phyloP scores from a whole-genome alignment of 768 basidiomycete species.

The Cantharellus anzutake region DNA sequence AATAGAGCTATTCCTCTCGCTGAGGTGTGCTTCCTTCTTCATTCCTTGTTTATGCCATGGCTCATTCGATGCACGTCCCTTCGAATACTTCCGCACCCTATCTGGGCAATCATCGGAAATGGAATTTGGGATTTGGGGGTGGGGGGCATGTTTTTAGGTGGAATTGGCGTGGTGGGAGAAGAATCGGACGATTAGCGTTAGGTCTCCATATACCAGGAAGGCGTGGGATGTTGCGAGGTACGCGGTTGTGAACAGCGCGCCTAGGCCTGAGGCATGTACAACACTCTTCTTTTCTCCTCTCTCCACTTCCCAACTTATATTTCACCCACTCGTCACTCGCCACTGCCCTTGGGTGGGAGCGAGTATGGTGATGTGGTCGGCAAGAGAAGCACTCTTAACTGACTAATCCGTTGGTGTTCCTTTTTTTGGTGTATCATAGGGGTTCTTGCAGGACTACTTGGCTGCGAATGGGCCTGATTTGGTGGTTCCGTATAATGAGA shows the following conservation, averaged over 20 bases:
- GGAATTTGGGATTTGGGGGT: neutral
- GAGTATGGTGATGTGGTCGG: no score
- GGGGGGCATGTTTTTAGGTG: conserved; percentile 22
- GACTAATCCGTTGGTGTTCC: no score
- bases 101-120: neutral
- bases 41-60: no score
- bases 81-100: neutral
- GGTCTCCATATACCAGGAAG: conserved; percentile 47
- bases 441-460: conserved; percentile 42
- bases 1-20: conserved; percentile 65
- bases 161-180: conserved; percentile 71
- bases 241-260: conserved; percentile 64
- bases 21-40: conserved; percentile 26
- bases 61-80: conserved; percentile 7
- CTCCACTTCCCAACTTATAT: neutral
- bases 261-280: conserved; percentile 67
- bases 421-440: conserved; percentile 5
- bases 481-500: conserved; percentile 36
- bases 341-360: no score
- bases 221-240: conserved; percentile 54
- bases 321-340: neutral
- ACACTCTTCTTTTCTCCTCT: neutral
- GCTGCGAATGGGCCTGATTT: conserved; percentile 49
- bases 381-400: no score
- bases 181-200: conserved; percentile 51